A percentile compares a stretch with the other conserved stretches of the same genome.
Conservation (phyloP, 2,329 filamentous ascomycete genomes). For the Juglanconis sp. region DNA sequence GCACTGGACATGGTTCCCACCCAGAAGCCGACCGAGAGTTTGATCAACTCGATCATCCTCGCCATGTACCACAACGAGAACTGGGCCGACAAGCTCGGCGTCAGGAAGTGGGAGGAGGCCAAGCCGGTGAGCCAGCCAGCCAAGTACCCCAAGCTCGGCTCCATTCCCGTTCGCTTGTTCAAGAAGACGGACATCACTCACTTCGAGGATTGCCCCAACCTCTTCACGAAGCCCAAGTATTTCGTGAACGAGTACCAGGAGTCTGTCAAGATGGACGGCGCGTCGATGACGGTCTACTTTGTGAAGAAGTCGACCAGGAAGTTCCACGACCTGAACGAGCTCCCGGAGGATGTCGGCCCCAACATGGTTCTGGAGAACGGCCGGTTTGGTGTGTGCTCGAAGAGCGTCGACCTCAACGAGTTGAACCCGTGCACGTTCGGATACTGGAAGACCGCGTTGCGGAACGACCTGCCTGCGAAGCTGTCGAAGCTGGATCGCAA, state of each 20-base stretch:
- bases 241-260: slow-evolving; percentile 30
- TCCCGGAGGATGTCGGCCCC: slow-evolving; percentile 13
- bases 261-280: slow-evolving; percentile 37
- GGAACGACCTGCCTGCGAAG: slow-evolving; percentile 21
- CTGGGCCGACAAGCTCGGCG: slow-evolving; percentile 19
- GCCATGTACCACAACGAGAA: slow-evolving; percentile 6
- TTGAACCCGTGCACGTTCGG: not conserved
- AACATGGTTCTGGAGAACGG: slow-evolving; percentile 23
- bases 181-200: slow-evolving; percentile 25
- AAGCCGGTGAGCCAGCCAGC: not conserved
- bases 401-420: slow-evolving; percentile 25
- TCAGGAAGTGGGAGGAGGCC: slow-evolving; percentile 23
- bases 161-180: slow-evolving; percentile 21
- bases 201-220: slow-evolving; percentile 25
- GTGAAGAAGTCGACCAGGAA: slow-evolving; percentile 22
- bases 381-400: slow-evolving; percentile 31
- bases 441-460: slow-evolving; percentile 26
- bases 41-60: slow-evolving; percentile 4
- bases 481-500: slow-evolving; percentile 20
- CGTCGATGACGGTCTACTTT: slow-evolving; percentile 36
- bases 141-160: slow-evolving; percentile 6
- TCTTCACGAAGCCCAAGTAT: slow-evolving; percentile 28
- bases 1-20: slow-evolving; percentile 3
- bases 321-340: slow-evolving; percentile 16
- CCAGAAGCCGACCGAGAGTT: not conserved